A percentile compares a stretch with the other conserved stretches of the same genome.
Evolutionary conservation across 2,329 filamentous ascomycete species (phyloP).

Genomic region (Dothiorella sarmentorum): DNA sequence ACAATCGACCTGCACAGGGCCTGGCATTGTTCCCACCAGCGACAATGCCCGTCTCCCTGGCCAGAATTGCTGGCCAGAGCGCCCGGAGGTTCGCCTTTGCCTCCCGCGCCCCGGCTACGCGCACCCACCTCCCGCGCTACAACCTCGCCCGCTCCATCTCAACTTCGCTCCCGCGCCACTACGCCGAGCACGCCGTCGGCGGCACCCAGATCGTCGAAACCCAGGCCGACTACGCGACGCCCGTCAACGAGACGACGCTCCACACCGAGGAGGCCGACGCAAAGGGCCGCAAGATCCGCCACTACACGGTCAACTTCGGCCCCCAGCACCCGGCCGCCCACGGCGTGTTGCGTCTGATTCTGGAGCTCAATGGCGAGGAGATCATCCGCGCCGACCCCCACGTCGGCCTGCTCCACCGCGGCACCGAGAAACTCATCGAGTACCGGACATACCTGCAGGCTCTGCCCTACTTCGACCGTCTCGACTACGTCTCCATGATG

Average conservation of each 20-base stretch:
- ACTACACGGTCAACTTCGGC: slow-evolving; percentile 99
- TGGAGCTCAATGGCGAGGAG: slow-evolving; percentile 96
- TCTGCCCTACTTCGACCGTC: slow-evolving; percentile 94
- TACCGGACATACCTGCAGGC: slow-evolving; percentile 99
- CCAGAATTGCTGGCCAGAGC: slow-evolving; percentile 68
- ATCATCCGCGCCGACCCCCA: slow-evolving; percentile 96
- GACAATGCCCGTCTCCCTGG: slow-evolving; percentile 68
- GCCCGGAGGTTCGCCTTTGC: slow-evolving; percentile 65
- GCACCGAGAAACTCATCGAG: slow-evolving; percentile 99
- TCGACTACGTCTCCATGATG: slow-evolving; percentile 99
- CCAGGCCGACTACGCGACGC: slow-evolving; percentile 59
- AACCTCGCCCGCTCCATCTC: slow-evolving; percentile 62
- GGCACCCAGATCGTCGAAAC: slow-evolving; percentile 26
- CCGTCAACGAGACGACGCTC: slow-evolving; percentile 44
- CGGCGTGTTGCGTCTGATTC: slow-evolving; percentile 94
- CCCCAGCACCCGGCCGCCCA: slow-evolving; percentile 98
- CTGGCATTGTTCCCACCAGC: slow-evolving; percentile 26
- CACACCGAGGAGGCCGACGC: slow-evolving; percentile 44
- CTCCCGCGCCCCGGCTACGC: slow-evolving; percentile 45
- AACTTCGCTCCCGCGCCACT: slow-evolving; percentile 59
- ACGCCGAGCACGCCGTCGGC: slow-evolving; percentile 59
- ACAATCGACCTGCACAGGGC: slow-evolving; percentile 16
- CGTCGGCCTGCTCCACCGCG: slow-evolving; percentile 91
- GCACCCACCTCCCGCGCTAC: slow-evolving; percentile 38
- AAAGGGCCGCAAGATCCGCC: slow-evolving; percentile 80